These are phyloP conservation scores for Blastobotrys petasosporus DNA, from an alignment of 1,139 yeast species.

Conservation along the genomic window DNA sequence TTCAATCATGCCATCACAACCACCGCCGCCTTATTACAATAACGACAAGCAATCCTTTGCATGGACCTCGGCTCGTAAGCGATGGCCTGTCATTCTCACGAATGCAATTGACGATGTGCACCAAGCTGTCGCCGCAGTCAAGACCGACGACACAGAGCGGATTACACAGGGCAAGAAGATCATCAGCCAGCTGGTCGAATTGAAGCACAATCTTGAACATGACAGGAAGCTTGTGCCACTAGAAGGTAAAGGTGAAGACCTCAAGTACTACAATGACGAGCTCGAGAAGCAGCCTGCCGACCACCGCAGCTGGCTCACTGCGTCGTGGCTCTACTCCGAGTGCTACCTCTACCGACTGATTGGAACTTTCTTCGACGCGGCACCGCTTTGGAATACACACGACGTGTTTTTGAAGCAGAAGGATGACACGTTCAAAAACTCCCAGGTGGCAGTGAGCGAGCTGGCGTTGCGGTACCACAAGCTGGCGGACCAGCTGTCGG, in stretches of 20 bases:
- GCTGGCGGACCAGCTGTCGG: constrained; percentile 37
- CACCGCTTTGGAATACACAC: constrained; percentile 47
- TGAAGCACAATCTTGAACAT: constrained; percentile 32
- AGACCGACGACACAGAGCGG: constrained; percentile 27
- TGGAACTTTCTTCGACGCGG: constrained; percentile 41
- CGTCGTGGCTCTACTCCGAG: constrained; percentile 89
- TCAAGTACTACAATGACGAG: constrained; percentile 34
- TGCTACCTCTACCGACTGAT: constrained; percentile 73
- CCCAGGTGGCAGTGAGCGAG: constrained; percentile 74
- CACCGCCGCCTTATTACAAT: constrained; percentile 40
- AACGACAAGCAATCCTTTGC: constrained; percentile 77
- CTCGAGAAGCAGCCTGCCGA: constrained; percentile 37
- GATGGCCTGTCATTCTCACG: constrained; percentile 83
- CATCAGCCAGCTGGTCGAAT: constrained; percentile 32
- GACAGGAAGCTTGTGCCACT: constrained; percentile 26
- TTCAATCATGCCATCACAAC: background rate
- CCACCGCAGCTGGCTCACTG: constrained; percentile 63
- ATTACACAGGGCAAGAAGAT: constrained; percentile 35
- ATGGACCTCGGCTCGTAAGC: constrained; percentile 61
- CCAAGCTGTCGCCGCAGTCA: constrained; percentile 30
- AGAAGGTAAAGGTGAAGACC: constrained; percentile 25
- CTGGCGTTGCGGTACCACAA: constrained; percentile 64
- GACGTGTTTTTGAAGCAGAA: constrained; percentile 73
- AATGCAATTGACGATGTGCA: constrained; percentile 60
- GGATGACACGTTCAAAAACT: constrained; percentile 65